phyloP scores from a whole-genome alignment of 192 early-diverging fungal genomes.

The Umbelopsis sp. region DNA sequence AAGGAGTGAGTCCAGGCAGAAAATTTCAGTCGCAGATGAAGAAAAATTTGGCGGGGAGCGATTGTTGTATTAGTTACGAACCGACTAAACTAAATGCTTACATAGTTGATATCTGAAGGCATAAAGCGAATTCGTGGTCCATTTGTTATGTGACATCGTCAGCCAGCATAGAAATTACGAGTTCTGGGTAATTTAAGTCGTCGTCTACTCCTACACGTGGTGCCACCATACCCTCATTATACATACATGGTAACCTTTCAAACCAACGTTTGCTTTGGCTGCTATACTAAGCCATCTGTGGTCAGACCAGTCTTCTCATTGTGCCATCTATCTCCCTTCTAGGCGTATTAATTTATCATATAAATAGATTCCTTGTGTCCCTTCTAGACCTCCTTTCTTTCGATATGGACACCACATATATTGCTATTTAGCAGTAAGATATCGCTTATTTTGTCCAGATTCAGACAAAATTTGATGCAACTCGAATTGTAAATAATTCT shows the following conservation, averaged over 20 bases:
- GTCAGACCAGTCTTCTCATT: not conserved
- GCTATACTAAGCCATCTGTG: not conserved
- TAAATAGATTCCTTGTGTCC: not conserved
- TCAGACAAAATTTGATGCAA: constrained; percentile 2
- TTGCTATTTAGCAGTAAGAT: too few relatives aligned
- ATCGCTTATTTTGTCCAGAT: constrained; percentile 10
- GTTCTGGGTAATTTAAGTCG: too few relatives aligned
- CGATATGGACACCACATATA: not conserved
- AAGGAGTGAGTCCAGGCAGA: too few relatives aligned
- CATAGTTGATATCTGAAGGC: too few relatives aligned
- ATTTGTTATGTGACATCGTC: too few relatives aligned
- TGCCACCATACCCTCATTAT: not conserved
- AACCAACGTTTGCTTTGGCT: too few relatives aligned
- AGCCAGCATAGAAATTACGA: too few relatives aligned
- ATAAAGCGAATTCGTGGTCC: too few relatives aligned
- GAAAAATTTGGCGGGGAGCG: too few relatives aligned
- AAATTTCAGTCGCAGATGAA: not conserved
- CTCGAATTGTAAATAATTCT: not conserved
- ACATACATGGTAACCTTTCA: too few relatives aligned
- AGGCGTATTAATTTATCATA: not conserved
- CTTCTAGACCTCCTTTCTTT: not conserved
- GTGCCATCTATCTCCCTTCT: not conserved
- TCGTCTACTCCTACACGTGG: not conserved
- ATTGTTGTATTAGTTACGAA: too few relatives aligned
- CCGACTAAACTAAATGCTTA: too few relatives aligned